Conservation (phyloP, 495 filamentous ascomycete genomes). For the Hapsidospora chrysogenum region DNA sequence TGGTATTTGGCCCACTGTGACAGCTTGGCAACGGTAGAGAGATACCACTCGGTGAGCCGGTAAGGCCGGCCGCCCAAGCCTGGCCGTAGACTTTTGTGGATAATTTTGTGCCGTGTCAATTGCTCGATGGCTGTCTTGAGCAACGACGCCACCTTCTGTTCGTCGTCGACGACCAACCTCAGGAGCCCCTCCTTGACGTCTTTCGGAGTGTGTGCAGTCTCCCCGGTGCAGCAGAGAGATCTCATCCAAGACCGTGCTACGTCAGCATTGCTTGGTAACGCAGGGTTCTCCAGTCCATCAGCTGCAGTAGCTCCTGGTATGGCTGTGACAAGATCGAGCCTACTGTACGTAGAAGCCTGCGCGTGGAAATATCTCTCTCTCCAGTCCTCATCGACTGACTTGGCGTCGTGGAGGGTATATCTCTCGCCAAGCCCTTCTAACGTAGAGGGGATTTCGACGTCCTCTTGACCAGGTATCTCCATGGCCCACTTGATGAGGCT, state of each 20-base stretch:
- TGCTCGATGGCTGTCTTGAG: slow-evolving; percentile 38
- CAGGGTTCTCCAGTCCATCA: too few relatives aligned
- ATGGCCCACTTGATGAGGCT: slow-evolving; percentile 19
- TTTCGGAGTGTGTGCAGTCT: slow-evolving; percentile 16
- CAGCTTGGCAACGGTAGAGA: slow-evolving; percentile 28
- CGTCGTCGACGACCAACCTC: slow-evolving; percentile 11
- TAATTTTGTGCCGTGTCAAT: slow-evolving; percentile 41
- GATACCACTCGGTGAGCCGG: slow-evolving; percentile 40
- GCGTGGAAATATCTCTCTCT: slow-evolving; percentile 27
- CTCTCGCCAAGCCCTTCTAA: slow-evolving; percentile 14
- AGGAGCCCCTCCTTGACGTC: slow-evolving; percentile 20
- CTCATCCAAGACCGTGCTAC: slow-evolving; percentile 15
- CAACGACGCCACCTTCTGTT: slow-evolving; percentile 20
- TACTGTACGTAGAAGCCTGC: slow-evolving; percentile 24
- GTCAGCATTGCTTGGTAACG: not conserved
- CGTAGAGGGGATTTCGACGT: slow-evolving; percentile 13
- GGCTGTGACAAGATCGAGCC: slow-evolving; percentile 22
- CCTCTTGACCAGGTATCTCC: not conserved
- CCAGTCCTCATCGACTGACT: slow-evolving; percentile 22
- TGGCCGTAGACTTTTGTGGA: slow-evolving; percentile 31
- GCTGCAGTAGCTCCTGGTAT: slow-evolving; percentile 5
- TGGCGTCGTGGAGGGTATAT: slow-evolving; percentile 13
- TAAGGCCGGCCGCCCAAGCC: slow-evolving; percentile 39
- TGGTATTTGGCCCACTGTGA: slow-evolving; percentile 26
- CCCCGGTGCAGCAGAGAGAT: slow-evolving; percentile 15